Conservation (phyloP, 768 basidiomycete genomes). For the Suillus paluster region DNA sequence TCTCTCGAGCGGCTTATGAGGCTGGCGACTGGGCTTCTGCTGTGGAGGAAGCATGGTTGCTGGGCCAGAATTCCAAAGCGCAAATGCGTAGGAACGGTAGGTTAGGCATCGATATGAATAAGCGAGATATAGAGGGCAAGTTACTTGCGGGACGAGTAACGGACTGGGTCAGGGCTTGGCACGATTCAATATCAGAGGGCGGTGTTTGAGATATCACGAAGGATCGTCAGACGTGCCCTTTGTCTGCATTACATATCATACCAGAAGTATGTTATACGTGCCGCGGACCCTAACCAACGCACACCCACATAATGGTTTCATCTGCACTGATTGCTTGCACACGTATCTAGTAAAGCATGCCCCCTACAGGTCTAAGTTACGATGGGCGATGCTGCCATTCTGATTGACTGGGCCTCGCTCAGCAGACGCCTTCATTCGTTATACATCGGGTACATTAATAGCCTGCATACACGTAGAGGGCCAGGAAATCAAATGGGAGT, state of each 20-base stretch:
- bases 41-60: slow-evolving; percentile 60
- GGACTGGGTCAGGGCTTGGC: slow-evolving; percentile 47
- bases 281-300: no score
- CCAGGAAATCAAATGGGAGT: not conserved
- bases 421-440: not conserved
- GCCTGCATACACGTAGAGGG: not conserved
- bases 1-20: slow-evolving; percentile 67
- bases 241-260: not conserved
- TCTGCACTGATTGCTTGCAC: no score
- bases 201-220: not conserved
- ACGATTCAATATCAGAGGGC: not conserved
- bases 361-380: not conserved
- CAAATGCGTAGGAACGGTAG: slow-evolving; percentile 48
- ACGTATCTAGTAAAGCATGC: not conserved
- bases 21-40: slow-evolving; percentile 71
- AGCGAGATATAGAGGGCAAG: slow-evolving; percentile 45
- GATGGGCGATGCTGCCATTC: not conserved
- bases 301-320: not conserved
- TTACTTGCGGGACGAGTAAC: slow-evolving; percentile 53
- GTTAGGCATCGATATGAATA: slow-evolving; percentile 42
- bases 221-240: not conserved
- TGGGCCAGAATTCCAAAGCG: slow-evolving; percentile 52
- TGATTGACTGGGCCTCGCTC: not conserved
- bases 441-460: not conserved
- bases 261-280: not conserved